These are phyloP conservation scores for Ophiocordyceps camponoti-saundersi DNA, from an alignment of 2,329 filamentous ascomycete genomes.

Conservation along the genomic window DNA sequence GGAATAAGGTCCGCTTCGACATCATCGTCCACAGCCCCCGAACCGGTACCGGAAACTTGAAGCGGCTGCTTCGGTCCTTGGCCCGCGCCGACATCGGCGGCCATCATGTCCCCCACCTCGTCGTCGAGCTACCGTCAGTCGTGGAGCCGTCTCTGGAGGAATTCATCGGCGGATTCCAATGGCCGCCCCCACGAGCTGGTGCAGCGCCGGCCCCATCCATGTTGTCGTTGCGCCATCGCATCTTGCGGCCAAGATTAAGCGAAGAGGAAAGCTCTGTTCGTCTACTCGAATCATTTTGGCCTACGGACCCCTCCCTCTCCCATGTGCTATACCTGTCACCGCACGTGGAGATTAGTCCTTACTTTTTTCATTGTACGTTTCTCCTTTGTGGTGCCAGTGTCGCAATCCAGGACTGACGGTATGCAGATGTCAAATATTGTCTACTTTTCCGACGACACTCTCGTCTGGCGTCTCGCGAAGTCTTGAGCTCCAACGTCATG, in stretches of 20 bases:
- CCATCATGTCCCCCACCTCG: constrained; percentile 54
- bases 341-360: constrained; percentile 59
- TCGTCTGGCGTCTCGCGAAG: constrained; percentile 19
- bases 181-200: constrained; percentile 35
- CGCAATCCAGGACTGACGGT: constrained; percentile 5
- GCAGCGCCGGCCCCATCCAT: constrained; percentile 27
- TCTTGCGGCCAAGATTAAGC: constrained; percentile 40
- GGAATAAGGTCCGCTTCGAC: constrained; percentile 65
- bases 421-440: constrained; percentile 53
- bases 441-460: constrained; percentile 68
- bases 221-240: constrained; percentile 59
- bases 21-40: constrained; percentile 66
- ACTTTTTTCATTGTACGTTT: constrained; percentile 60
- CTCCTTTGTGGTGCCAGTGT: background rate
- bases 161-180: constrained; percentile 48
- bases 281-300: constrained; percentile 81
- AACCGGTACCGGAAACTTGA: constrained; percentile 54
- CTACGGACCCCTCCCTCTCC: constrained; percentile 40
- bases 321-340: constrained; percentile 78
- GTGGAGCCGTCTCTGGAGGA: constrained; percentile 47
- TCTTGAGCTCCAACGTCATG: constrained; percentile 41
- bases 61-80: constrained; percentile 63
- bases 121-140: constrained; percentile 62
- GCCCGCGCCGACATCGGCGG: constrained; percentile 59
- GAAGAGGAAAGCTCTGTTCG: constrained; percentile 57